A percentile compares a stretch with the other conserved stretches of the same genome.
phyloP scores from a whole-genome alignment of 805 yeast species.

The Candida methanosorbosa region DNA sequence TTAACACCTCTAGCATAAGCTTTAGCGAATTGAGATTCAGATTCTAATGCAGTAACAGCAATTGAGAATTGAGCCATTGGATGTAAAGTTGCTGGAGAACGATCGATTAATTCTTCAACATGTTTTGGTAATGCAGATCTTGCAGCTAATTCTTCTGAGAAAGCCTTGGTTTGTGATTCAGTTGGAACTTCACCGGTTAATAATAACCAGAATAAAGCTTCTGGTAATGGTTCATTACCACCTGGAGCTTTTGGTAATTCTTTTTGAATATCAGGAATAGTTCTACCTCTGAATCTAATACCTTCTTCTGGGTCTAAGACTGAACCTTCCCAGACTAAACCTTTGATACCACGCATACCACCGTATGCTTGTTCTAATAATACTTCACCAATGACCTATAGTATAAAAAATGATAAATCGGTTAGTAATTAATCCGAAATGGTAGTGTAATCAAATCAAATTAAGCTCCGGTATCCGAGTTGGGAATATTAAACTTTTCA shows the following conservation, averaged over 20 bases:
- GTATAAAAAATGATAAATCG: neutral
- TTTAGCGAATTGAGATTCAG: conserved; percentile 76
- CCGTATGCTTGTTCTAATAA: conserved; percentile 77
- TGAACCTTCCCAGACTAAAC: conserved; percentile 84
- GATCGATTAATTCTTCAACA: conserved; percentile 63
- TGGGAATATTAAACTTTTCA: no score
- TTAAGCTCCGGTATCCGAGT: no score
- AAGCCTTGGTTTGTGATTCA: conserved; percentile 57
- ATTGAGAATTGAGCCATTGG: conserved; percentile 89
- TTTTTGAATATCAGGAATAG: conserved; percentile 71
- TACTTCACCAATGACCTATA: conserved; percentile 57
- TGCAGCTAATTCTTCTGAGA: conserved; percentile 71
- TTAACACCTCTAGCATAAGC: conserved; percentile 78
- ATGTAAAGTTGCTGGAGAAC: conserved; percentile 67
- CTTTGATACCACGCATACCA: conserved; percentile 86
- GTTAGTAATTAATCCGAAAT: neutral
- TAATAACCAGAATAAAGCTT: conserved; percentile 74
- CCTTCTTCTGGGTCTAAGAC: conserved; percentile 81
- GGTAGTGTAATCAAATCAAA: neutral
- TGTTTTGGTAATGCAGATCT: conserved; percentile 73
- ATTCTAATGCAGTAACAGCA: conserved; percentile 73
- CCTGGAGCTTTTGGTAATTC: conserved; percentile 70
- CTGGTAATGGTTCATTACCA: conserved; percentile 61
- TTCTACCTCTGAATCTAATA: conserved; percentile 76
- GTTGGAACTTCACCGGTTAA: conserved; percentile 81